These are phyloP conservation scores for Trichosporon inkin DNA, from an alignment of 1,284 basidiomycete species.

Conservation along the genomic window DNA sequence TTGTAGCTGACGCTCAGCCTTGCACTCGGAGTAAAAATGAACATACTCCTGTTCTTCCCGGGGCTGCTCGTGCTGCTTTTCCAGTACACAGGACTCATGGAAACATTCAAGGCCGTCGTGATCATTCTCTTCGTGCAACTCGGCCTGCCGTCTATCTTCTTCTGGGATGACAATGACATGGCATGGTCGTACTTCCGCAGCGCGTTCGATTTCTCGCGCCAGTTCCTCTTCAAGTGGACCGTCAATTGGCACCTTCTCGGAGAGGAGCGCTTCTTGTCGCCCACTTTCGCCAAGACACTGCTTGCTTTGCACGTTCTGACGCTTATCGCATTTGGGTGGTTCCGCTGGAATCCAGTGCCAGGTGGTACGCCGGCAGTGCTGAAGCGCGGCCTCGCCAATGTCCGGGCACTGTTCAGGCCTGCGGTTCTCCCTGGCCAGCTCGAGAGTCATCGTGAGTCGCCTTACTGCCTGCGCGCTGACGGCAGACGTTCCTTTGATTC, in stretches of 20 bases:
- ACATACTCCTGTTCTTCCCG: slow-evolving; percentile 84
- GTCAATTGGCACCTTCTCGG: slow-evolving; percentile 92
- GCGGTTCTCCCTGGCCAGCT: slow-evolving; percentile 16
- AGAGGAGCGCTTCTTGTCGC: slow-evolving; percentile 69
- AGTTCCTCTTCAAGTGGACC: slow-evolving; percentile 94
- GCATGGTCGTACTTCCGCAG: slow-evolving; percentile 62
- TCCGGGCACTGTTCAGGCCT: slow-evolving; percentile 18
- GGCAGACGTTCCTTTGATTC: slow-evolving; percentile 72
- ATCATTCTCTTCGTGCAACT: slow-evolving; percentile 56
- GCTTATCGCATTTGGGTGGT: slow-evolving; percentile 65
- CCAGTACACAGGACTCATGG: slow-evolving; percentile 60
- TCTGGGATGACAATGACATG: slow-evolving; percentile 47
- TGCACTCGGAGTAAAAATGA: slow-evolving; percentile 95
- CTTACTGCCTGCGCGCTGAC: background rate
- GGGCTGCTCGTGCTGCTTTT: slow-evolving; percentile 75
- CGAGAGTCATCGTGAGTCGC: slow-evolving; percentile 30
- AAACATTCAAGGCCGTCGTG: slow-evolving; percentile 54
- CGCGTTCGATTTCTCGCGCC: slow-evolving; percentile 83
- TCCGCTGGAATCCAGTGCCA: slow-evolving; percentile 63
- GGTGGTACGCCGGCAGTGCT: slow-evolving; percentile 63
- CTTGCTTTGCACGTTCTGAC: slow-evolving; percentile 62
- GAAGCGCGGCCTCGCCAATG: slow-evolving; percentile 54
- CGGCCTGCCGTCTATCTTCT: slow-evolving; percentile 67
- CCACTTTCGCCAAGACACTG: slow-evolving; percentile 61
- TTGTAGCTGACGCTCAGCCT: slow-evolving; percentile 54